These are phyloP conservation scores for Endotrypanum monterogeii DNA, from an alignment of 208 protist genomes.

Conservation along the genomic window DNA sequence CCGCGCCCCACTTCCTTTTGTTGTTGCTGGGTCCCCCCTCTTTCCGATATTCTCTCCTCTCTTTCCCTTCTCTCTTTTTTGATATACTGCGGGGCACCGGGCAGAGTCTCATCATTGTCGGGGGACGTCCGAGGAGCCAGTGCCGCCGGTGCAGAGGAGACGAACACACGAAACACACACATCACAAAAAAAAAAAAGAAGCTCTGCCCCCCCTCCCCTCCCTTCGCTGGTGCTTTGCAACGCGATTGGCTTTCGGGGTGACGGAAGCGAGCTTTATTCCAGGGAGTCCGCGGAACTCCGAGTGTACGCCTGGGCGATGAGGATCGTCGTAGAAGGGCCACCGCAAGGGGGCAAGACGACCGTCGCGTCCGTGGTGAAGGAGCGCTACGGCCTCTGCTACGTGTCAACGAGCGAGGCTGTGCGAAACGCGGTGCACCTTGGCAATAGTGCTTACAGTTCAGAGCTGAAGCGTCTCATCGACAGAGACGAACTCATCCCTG, in stretches of 20 bases:
- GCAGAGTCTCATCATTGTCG: neutral
- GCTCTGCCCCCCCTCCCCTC: neutral
- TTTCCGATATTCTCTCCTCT: neutral
- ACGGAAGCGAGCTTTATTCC: neutral
- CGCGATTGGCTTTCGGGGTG: no score
- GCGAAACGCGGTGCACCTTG: slow-evolving; percentile 64
- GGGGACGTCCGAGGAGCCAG: neutral
- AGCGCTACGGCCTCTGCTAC: slow-evolving; percentile 87
- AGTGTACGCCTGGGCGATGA: slow-evolving; percentile 35
- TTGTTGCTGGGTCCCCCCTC: neutral
- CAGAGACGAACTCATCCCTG: slow-evolving; percentile 64
- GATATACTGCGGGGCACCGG: neutral
- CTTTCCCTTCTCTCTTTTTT: neutral
- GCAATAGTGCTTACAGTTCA: slow-evolving; percentile 50
- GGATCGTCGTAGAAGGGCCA: slow-evolving; percentile 77
- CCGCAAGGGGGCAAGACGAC: slow-evolving; percentile 81
- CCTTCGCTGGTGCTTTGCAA: neutral
- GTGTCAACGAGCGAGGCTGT: slow-evolving; percentile 72
- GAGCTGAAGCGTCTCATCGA: slow-evolving; percentile 67
- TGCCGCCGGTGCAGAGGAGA: neutral
- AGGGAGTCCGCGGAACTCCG: neutral
- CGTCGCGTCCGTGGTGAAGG: slow-evolving; percentile 75
- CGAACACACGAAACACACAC: neutral
- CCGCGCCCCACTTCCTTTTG: neutral
- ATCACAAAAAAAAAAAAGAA: no score